phyloP scores from a whole-genome alignment of 2,329 filamentous ascomycete species.

The Dothistroma septosporum region DNA sequence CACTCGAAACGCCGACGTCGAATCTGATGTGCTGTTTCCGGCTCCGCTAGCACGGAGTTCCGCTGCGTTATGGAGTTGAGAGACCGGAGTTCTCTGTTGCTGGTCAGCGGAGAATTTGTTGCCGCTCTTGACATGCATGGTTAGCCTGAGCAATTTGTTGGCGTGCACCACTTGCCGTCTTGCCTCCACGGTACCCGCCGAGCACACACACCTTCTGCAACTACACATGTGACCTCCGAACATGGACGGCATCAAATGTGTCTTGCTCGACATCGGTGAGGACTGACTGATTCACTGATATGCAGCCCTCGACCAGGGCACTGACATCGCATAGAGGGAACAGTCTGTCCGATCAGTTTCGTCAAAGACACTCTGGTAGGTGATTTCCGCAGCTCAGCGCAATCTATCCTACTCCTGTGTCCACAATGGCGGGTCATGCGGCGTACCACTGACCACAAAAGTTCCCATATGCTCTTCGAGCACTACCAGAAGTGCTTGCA shows the following conservation, averaged over 20 bases:
- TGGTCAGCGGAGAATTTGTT: not conserved
- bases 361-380: constrained; percentile 79
- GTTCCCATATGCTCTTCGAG: constrained; percentile 73
- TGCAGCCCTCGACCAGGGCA: constrained; percentile 5
- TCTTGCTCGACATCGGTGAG: constrained; percentile 39
- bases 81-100: not conserved
- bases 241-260: constrained; percentile 31
- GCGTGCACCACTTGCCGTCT: too few relatives aligned
- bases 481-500: constrained; percentile 60
- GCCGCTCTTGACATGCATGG: not conserved
- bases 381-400: constrained; percentile 19
- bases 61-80: not conserved
- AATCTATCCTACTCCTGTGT: constrained; percentile 1
- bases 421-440: not conserved
- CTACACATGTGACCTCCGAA: constrained; percentile 13
- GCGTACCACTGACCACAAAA: constrained; percentile 35
- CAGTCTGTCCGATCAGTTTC: constrained; percentile 77
- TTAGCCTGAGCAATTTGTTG: not conserved
- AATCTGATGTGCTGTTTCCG: not conserved
- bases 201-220: not conserved
- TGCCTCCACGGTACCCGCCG: constrained; percentile 6
- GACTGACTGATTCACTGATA: constrained; percentile 1
- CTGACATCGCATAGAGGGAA: constrained; percentile 59
- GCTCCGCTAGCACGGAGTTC: not conserved
- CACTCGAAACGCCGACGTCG: not conserved